A percentile compares a stretch with the other conserved stretches of the same genome.
phyloP scores from a whole-genome alignment of 2,329 filamentous ascomycete species.

The Pezicula neosporulosa region DNA sequence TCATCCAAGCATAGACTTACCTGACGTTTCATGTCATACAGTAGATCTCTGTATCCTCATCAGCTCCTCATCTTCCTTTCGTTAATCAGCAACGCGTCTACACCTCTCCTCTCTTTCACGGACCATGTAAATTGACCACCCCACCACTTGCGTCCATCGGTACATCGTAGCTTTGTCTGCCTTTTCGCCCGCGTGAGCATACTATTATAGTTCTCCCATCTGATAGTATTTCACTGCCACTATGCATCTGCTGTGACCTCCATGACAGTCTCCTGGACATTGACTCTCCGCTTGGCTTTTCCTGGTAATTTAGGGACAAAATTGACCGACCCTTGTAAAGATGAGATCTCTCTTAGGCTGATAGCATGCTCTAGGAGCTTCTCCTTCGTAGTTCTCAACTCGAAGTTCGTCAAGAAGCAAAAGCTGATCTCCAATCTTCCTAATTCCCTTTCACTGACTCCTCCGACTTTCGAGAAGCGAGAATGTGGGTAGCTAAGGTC shows the following conservation, averaged over 20 bases:
- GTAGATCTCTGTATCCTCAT: no score
- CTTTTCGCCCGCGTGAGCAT: no score
- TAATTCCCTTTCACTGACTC: constrained; percentile 78
- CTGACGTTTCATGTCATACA: background rate
- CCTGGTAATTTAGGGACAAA: constrained; percentile 25
- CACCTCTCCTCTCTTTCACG: background rate
- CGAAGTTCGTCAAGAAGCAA: constrained; percentile 82
- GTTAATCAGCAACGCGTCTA: background rate
- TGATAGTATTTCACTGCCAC: background rate
- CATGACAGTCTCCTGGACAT: constrained; percentile 18
- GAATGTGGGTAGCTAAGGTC: constrained; percentile 84
- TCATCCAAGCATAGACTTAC: background rate
- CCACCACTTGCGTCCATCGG: no score
- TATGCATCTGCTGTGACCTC: constrained; percentile 24
- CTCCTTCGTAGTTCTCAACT: constrained; percentile 62
- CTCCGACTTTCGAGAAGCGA: constrained; percentile 82
- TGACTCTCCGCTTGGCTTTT: constrained; percentile 18
- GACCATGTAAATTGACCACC: background rate
- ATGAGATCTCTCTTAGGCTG: constrained; percentile 32
- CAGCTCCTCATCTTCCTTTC: background rate
- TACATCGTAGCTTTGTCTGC: no score
- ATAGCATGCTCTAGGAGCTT: constrained; percentile 49
- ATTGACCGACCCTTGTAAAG: constrained; percentile 27
- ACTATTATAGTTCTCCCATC: no score
- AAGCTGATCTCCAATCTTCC: constrained; percentile 85